phyloP scores from a whole-genome alignment of 371 early-diverging fungal species.

The Actinomortierella wolfii region DNA sequence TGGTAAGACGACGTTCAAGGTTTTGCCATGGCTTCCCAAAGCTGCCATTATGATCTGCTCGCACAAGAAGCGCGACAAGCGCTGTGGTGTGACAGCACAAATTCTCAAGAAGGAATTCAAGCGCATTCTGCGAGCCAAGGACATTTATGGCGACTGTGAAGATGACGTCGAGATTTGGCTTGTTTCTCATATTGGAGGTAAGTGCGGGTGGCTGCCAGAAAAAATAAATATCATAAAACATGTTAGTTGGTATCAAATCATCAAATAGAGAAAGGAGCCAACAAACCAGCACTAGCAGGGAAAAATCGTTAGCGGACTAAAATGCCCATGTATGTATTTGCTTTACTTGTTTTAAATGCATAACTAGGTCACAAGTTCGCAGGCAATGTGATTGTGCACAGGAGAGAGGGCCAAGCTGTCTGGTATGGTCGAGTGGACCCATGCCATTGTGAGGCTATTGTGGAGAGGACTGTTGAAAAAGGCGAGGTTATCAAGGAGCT shows the following conservation, averaged over 20 bases:
- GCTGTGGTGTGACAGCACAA: constrained; percentile 81
- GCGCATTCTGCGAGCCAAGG: constrained; percentile 59
- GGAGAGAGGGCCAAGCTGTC: constrained; percentile 59
- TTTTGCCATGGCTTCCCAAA: constrained; percentile 47
- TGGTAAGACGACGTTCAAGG: constrained; percentile 51
- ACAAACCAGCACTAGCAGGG: neutral
- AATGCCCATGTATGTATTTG: neutral
- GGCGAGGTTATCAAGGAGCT: constrained; percentile 65
- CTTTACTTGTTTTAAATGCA: neutral
- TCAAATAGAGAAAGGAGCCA: neutral
- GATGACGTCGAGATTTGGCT: constrained; percentile 60
- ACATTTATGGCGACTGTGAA: constrained; percentile 54
- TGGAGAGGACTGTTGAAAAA: constrained; percentile 57
- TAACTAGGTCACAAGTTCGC: constrained; percentile 81
- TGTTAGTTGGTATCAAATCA: too few species aligned
- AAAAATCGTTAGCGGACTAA: neutral
- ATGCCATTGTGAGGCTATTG: constrained; percentile 62
- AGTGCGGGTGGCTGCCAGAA: neutral
- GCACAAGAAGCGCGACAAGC: constrained; percentile 79
- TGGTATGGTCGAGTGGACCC: constrained; percentile 73
- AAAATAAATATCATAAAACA: constrained; percentile 3
- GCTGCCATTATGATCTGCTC: constrained; percentile 76
- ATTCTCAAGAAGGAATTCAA: constrained; percentile 72
- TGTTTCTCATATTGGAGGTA: constrained; percentile 77
- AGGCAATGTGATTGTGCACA: constrained; percentile 73